Percentiles rank a stretch among this genome's conserved stretches.
Conservation (phyloP, 2,329 filamentous ascomycete species). For the Zopfia rhizophila region DNA sequence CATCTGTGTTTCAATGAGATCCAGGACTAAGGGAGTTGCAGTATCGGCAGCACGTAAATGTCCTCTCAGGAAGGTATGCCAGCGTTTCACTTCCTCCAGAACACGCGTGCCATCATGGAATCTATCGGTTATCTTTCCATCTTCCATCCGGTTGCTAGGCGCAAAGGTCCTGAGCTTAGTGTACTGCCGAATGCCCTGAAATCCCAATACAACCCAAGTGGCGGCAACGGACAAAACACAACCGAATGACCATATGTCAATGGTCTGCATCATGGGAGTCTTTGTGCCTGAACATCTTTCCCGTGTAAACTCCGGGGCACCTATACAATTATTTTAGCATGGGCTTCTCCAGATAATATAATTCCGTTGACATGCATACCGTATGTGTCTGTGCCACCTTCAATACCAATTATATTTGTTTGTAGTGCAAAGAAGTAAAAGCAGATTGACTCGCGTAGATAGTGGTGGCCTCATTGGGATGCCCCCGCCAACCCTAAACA, state of each 20-base stretch:
- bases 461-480: too few relatives aligned
- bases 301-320: conserved; percentile 17
- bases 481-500: too few relatives aligned
- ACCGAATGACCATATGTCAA: conserved; percentile 24
- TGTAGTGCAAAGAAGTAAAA: too few relatives aligned
- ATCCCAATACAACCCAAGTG: conserved; percentile 17
- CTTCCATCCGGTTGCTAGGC: neutral
- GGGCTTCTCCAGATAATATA: too few relatives aligned
- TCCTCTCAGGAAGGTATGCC: conserved; percentile 3
- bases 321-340: conserved; percentile 12
- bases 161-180: conserved; percentile 1
- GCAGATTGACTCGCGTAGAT: too few relatives aligned
- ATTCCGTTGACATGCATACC: too few relatives aligned
- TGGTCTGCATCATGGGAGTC: conserved; percentile 22
- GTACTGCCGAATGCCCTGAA: conserved; percentile 15
- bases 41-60: conserved; percentile 2
- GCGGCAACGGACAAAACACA: conserved; percentile 19
- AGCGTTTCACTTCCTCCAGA: conserved; percentile 6
- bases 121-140: neutral
- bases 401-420: conserved; percentile 8
- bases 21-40: conserved; percentile 1
- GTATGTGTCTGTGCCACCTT: conserved; percentile 47
- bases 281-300: conserved; percentile 15
- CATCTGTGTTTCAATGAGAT: conserved; percentile 18
- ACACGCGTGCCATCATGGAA: conserved; percentile 9